phyloP scores from a whole-genome alignment of 2,329 filamentous ascomycete species.

The Pyrenophora tritici-repentis region DNA sequence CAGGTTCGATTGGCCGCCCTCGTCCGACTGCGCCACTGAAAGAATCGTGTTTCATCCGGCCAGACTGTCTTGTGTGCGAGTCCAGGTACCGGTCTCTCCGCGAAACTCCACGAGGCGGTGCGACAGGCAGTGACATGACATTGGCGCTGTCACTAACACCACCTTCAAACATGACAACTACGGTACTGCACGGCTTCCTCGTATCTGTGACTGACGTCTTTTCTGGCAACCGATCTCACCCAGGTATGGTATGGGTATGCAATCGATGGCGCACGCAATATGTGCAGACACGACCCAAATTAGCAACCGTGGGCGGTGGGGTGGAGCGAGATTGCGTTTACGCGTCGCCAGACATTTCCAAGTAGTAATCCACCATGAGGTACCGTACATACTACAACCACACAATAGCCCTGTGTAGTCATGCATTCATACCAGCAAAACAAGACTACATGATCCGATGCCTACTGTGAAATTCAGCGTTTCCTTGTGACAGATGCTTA shows the following conservation, averaged over 20 bases:
- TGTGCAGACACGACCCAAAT: slow-evolving; percentile 14
- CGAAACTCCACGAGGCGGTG: slow-evolving; percentile 9
- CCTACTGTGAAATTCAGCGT: neutral
- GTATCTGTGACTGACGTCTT: neutral
- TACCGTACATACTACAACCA: neutral
- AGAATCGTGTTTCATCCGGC: slow-evolving; percentile 17
- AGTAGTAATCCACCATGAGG: neutral
- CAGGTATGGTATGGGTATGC: neutral
- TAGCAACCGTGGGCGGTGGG: slow-evolving; percentile 22
- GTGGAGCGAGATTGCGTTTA: slow-evolving; percentile 23
- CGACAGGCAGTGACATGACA: slow-evolving; percentile 1
- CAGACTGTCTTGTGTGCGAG: slow-evolving; percentile 3
- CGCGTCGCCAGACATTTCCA: slow-evolving; percentile 21
- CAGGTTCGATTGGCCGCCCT: slow-evolving; percentile 14
- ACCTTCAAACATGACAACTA: neutral
- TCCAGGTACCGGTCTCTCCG: slow-evolving; percentile 14
- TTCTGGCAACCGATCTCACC: too few species aligned
- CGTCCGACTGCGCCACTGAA: slow-evolving; percentile 20
- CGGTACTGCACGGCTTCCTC: neutral
- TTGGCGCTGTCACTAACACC: neutral
- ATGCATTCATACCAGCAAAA: too few species aligned
- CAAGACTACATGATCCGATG: neutral
- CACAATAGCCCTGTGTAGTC: neutral
- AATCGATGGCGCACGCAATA: slow-evolving; percentile 12
- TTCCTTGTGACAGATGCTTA: neutral